A percentile compares a stretch with the other conserved stretches of the same genome.
phyloP scores from a whole-genome alignment of 192 early-diverging fungal genomes.

The Mortierella hygrophila region DNA sequence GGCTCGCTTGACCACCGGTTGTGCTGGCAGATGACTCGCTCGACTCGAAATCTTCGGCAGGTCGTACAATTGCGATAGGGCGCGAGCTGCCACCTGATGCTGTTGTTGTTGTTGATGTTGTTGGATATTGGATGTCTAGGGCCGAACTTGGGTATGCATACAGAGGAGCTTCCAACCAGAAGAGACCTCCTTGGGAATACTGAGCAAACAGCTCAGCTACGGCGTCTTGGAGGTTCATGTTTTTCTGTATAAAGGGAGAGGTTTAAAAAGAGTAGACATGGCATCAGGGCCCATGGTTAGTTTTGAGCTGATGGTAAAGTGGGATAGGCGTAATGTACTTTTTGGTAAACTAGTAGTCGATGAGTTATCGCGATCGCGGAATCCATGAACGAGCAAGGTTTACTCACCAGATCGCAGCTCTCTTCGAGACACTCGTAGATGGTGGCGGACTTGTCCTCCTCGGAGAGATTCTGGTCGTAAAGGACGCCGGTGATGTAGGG shows the following conservation, averaged over 20 bases:
- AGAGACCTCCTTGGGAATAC: constrained; percentile 32
- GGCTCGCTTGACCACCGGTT: background rate
- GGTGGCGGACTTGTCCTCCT: constrained; percentile 45
- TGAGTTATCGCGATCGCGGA: background rate
- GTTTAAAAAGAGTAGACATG: background rate
- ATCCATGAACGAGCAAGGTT: background rate
- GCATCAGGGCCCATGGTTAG: background rate
- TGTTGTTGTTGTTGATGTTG: background rate
- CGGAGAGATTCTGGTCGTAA: constrained; percentile 41
- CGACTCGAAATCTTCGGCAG: constrained; percentile 4
- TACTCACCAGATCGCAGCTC: constrained; percentile 32
- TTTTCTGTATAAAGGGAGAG: constrained; percentile 7
- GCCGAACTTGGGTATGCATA: constrained; percentile 4
- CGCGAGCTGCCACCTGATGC: background rate
- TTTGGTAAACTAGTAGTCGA: too few relatives aligned
- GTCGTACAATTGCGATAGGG: constrained; percentile 27
- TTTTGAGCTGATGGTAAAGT: background rate
- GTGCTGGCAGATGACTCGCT: background rate
- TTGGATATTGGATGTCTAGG: constrained; percentile 26
- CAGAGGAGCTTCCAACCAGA: constrained; percentile 42
- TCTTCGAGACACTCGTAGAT: constrained; percentile 42
- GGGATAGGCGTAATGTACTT: background rate
- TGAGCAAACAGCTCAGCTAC: constrained; percentile 44
- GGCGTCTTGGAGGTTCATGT: constrained; percentile 46
- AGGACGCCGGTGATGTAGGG: constrained; percentile 36